Conservation (phyloP, 2,329 filamentous ascomycete genomes). For the Phaeophleospora eucalypticola region DNA sequence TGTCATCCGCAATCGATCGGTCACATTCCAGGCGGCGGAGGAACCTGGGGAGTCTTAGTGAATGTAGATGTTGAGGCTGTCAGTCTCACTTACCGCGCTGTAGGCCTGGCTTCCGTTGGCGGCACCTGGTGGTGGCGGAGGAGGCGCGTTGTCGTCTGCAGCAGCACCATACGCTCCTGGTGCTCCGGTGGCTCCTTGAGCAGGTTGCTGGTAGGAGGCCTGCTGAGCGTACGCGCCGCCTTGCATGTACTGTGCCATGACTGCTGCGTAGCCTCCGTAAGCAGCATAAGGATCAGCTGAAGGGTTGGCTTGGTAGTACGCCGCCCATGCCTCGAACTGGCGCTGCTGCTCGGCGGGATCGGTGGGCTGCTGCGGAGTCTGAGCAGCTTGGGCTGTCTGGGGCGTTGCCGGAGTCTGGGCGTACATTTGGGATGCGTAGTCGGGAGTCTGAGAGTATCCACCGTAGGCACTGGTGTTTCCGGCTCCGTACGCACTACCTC, state of each 20-base stretch:
- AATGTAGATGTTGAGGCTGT: not conserved
- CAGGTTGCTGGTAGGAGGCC: slow-evolving; percentile 4
- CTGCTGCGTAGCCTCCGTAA: slow-evolving; percentile 66
- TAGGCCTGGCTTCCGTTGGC: slow-evolving; percentile 2
- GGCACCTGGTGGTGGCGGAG: slow-evolving; percentile 10
- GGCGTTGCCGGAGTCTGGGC: slow-evolving; percentile 33
- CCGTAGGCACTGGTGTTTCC: slow-evolving; percentile 12
- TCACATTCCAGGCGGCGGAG: slow-evolving; percentile 3
- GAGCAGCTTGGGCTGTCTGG: slow-evolving; percentile 35
- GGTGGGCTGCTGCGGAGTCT: slow-evolving; percentile 23
- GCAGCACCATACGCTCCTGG: slow-evolving; percentile 5
- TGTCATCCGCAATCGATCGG: not conserved
- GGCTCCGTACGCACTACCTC: slow-evolving; percentile 33
- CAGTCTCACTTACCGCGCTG: slow-evolving; percentile 6
- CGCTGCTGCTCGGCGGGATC: slow-evolving; percentile 24
- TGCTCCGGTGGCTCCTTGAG: slow-evolving; percentile 5
- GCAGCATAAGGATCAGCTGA: slow-evolving; percentile 79
- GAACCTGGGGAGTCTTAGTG: not conserved
- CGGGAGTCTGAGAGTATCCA: slow-evolving; percentile 10
- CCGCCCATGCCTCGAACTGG: slow-evolving; percentile 60
- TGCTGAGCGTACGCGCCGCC: slow-evolving; percentile 9
- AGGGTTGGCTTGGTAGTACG: slow-evolving; percentile 83
- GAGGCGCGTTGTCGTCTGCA: slow-evolving; percentile 6
- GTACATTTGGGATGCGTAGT: slow-evolving; percentile 14
- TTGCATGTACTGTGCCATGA: slow-evolving; percentile 23